Conservation (phyloP, 1,284 basidiomycete species). For the Ceratobasidium sp. region DNA sequence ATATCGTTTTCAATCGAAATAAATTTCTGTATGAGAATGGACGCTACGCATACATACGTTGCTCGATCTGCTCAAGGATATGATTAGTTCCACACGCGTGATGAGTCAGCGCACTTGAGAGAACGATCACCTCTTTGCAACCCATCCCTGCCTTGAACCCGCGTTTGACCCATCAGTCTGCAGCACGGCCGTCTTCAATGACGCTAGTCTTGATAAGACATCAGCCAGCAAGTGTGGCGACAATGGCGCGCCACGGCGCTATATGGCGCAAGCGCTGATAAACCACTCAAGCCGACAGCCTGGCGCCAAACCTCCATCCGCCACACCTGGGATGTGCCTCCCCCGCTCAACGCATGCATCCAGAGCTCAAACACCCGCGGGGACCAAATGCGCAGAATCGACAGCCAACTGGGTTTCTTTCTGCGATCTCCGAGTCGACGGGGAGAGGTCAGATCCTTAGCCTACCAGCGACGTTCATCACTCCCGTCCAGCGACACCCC, state of each 20-base stretch:
- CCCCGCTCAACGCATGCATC: background rate
- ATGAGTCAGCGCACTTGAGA: conserved; percentile 76
- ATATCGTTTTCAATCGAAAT: too few relatives aligned
- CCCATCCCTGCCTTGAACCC: conserved; percentile 98
- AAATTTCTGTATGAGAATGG: too few relatives aligned
- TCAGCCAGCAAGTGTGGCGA: conserved; percentile 83
- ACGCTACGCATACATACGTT: too few relatives aligned
- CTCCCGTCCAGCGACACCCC: background rate
- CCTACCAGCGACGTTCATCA: conserved; percentile 13
- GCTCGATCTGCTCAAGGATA: too few relatives aligned
- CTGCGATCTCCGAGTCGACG: conserved; percentile 41
- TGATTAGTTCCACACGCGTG: conserved; percentile 6
- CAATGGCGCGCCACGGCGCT: conserved; percentile 68
- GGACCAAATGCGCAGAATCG: conserved; percentile 32
- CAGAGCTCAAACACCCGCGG: background rate
- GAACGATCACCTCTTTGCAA: conserved; percentile 91
- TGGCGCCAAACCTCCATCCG: background rate
- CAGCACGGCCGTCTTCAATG: conserved; percentile 66
- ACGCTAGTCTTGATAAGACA: conserved; percentile 72
- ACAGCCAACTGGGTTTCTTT: conserved; percentile 35
- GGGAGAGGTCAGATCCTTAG: conserved; percentile 30
- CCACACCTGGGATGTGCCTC: conserved; percentile 8
- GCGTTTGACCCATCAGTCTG: conserved; percentile 89
- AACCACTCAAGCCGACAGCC: conserved; percentile 21
- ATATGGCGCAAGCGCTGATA: background rate